phyloP scores from a whole-genome alignment of 805 yeast genomes.

The Sugiyamaella valdiviana region DNA sequence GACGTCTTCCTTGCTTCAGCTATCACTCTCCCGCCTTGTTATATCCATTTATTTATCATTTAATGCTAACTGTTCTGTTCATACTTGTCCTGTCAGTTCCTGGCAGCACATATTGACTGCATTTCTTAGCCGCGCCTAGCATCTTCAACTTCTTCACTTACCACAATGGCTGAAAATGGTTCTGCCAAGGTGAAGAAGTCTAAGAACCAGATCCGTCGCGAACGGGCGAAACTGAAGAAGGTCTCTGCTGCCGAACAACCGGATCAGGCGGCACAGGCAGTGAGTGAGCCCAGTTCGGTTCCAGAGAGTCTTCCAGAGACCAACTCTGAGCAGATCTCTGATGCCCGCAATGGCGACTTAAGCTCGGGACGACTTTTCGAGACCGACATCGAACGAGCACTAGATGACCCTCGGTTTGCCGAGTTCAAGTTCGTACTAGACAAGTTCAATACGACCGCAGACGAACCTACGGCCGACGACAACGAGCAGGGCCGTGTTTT shows the following conservation, averaged over 20 bases:
- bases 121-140: no score
- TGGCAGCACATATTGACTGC: no score
- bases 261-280: slow-evolving; percentile 20
- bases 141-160: slow-evolving; percentile 15
- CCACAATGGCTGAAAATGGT: neutral
- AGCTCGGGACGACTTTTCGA: slow-evolving; percentile 15
- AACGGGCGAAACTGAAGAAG: slow-evolving; percentile 39
- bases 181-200: slow-evolving; percentile 29
- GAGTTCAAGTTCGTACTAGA: slow-evolving; percentile 35
- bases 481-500: slow-evolving; percentile 28
- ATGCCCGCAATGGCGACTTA: neutral
- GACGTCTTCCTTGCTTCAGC: no score
- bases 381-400: slow-evolving; percentile 23
- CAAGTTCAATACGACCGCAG: slow-evolving; percentile 29
- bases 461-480: slow-evolving; percentile 13
- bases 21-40: no score
- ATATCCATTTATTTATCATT: no score
- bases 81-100: no score
- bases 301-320: no score
- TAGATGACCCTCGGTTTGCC: slow-evolving; percentile 31
- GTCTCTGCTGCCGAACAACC: slow-evolving; percentile 14
- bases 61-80: no score
- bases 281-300: neutral
- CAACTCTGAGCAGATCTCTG: neutral
- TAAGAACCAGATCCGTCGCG: slow-evolving; percentile 35